Base-by-base conservation (phyloP, 1,139 yeast species). In the Nakaseomyces bracarensis region DNA sequence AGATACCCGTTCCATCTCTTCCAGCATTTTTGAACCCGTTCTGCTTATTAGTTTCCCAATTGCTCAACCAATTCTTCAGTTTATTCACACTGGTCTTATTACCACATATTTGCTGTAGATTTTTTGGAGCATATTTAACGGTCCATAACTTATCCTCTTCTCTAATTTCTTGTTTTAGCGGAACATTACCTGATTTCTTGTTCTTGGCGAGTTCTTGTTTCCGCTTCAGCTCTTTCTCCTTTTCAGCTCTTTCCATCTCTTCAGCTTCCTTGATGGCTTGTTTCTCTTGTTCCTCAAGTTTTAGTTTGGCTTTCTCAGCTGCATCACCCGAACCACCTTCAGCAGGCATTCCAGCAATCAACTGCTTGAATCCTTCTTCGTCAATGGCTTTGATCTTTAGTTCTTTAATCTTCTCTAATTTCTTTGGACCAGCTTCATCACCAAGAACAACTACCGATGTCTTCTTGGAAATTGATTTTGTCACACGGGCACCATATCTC, bases 371-470 rank as follows among this genome's bases (percentile, higher is more conserved):
- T 0, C 98, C 98, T 5, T 75, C 83, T 60, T 91, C 95, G 54
- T 79, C 79, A 46, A 91, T 82, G 21, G 94, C 85, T 61, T 89
- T 89, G 42, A 85, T 75, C 9, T 75, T 74, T 49, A 80, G 67
- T 43, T 77, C 74, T 53, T 76, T 80, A 53, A 93, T 91, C 56
- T 82, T 85, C 52, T 78, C 77, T 39, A 91, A 77, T 63, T 91
- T 91, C n/a, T 87, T 79, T 1, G 98, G 97, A 0, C 99, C 99
- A 1, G 98, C 98, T 52, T 91, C 96, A 40, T 76, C 86, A 5
- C 99, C 99, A 23, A 93, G 70, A 2, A 91, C 96, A 4, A 91
- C 96, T 38, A 87, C 70, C 28, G 86, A 77, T 0, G 98, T 93
- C 55, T 82, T 84, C 16, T 86, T 79, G 42, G 93, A 83, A 23